A percentile compares a stretch with the other conserved stretches of the same genome.
phyloP scores from a whole-genome alignment of 768 basidiomycete genomes.

The Panellus pusillus region DNA sequence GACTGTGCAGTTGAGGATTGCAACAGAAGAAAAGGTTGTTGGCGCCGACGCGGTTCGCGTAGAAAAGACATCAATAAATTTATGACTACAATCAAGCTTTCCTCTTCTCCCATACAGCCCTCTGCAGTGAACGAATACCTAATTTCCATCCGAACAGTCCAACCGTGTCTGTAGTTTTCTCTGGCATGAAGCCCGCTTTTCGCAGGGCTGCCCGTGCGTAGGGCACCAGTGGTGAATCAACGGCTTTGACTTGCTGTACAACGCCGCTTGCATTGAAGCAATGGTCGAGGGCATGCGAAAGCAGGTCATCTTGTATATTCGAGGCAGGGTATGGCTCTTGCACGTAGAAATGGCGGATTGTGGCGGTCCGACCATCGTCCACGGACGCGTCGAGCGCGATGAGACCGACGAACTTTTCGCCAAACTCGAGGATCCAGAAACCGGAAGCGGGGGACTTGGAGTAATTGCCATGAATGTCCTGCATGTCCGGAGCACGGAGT shows the following conservation, averaged over 20 bases:
- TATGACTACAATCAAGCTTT: slow-evolving; percentile 13
- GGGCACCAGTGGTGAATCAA: slow-evolving; percentile 49
- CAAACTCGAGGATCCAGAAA: slow-evolving; percentile 68
- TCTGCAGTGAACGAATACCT: slow-evolving; percentile 42
- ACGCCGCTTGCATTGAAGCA: slow-evolving; percentile 51
- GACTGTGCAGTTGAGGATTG: slow-evolving; percentile 64
- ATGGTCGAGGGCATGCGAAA: slow-evolving; percentile 55
- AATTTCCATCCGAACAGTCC: slow-evolving; percentile 62
- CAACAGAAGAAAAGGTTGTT: slow-evolving; percentile 50
- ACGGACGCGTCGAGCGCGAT: slow-evolving; percentile 72
- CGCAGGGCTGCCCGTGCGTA: slow-evolving; percentile 49
- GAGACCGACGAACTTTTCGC: slow-evolving; percentile 59
- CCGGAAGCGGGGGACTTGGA: slow-evolving; percentile 61
- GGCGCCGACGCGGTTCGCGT: slow-evolving; percentile 17
- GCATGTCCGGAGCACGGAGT: slow-evolving; percentile 58
- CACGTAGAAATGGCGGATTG: slow-evolving; percentile 74
- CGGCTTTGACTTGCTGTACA: slow-evolving; percentile 42
- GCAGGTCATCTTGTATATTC: slow-evolving; percentile 63
- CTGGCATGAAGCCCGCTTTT: slow-evolving; percentile 49
- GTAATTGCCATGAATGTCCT: slow-evolving; percentile 55
- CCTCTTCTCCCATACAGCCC: slow-evolving; percentile 44
- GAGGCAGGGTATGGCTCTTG: slow-evolving; percentile 61
- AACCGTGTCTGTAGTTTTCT: slow-evolving; percentile 42
- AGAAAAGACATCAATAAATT: slow-evolving; percentile 15
- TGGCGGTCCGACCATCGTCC: too few relatives aligned